Conservation (phyloP, 331 rosid genomes). For the Rosa hybrid region DNA sequence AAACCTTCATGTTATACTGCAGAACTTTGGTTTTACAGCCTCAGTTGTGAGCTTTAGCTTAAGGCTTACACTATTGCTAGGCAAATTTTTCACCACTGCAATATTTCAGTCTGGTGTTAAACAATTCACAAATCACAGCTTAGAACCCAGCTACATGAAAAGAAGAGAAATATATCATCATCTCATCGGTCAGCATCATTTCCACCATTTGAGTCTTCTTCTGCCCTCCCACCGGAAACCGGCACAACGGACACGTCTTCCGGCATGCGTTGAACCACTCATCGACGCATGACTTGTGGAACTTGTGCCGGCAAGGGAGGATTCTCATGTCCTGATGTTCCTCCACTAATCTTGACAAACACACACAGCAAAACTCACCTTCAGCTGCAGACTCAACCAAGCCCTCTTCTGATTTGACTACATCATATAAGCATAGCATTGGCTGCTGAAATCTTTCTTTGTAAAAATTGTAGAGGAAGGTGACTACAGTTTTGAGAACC, state of each 20-base stretch:
- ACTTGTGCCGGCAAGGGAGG: conserved; percentile 83
- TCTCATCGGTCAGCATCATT: conserved; percentile 69
- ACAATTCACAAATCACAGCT: not conserved
- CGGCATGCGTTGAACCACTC: conserved; percentile 69
- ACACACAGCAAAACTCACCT: conserved; percentile 63
- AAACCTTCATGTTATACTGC: not conserved
- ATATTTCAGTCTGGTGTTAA: not conserved
- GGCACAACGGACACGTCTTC: conserved; percentile 81
- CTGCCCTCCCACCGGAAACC: conserved; percentile 58
- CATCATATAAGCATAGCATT: conserved; percentile 24
- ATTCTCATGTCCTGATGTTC: conserved; percentile 44
- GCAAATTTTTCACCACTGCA: not conserved
- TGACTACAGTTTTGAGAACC: conserved; percentile 49
- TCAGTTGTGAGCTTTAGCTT: not conserved
- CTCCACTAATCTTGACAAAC: conserved; percentile 61
- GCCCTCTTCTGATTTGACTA: conserved; percentile 17
- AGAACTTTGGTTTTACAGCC: not conserved
- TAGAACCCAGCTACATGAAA: conserved; percentile 87
- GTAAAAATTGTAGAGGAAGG: conserved; percentile 44
- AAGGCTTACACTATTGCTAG: not conserved
- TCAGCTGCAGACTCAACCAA: conserved; percentile 26
- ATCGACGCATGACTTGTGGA: conserved; percentile 72
- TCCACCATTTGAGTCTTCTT: conserved; percentile 38
- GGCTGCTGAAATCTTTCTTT: conserved; percentile 29
- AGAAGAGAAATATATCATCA: conserved; percentile 91